Base-by-base conservation (phyloP, 1,284 basidiomycete species). In the Agaricales sp. region DNA sequence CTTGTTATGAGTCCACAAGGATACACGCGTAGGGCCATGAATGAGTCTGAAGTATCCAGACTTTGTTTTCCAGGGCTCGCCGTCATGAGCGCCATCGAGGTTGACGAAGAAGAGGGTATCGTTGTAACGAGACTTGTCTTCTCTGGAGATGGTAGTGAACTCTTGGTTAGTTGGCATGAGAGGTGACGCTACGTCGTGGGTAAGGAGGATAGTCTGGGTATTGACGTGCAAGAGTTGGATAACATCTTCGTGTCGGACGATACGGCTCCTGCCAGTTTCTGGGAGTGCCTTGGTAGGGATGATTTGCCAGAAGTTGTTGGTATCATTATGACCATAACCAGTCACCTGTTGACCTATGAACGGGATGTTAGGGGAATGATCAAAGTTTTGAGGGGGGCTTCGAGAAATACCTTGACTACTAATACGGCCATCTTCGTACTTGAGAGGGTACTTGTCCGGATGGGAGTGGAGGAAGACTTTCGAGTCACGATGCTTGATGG, bases 141-240 rank as follows among this genome's bases (percentile, higher is more conserved):
- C 82, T 56, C 78, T 82, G 11, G 81, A 65, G 78, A 83, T 84
- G 1, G 93, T 95, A 2, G 94, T 99, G 65, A 99, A 94, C 66
- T 99, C 96, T 64, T 97, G 92, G 66, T 99, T 98, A 37, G 96
- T 99, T 6, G 95, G 82, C 87, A 94, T 96, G 48, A 94, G 78
- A 1, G 96, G 90, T 2, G 92, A 96, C 0, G 96, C 96, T 51
- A 99, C 96, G 63, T 99, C 96, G 62, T 99, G 96, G 1, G 94
- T 94, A 45, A 99, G 68, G 38, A 99, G 80, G 50, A 83, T 67
- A 1, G 82, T 82, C 56, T 94, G 70, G 4, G 94, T 96, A 63
- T 79, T 80, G 61, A 92, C 75, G 61, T 99, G 96, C 21, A 92
- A 70, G 24, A 99, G 77, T 60, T 94, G 93, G 54, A 99, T 76